A percentile compares a stretch with the other conserved stretches of the same genome.
phyloP scores from a whole-genome alignment of 2,329 filamentous ascomycete genomes.

The Colletotrichum musicola region DNA sequence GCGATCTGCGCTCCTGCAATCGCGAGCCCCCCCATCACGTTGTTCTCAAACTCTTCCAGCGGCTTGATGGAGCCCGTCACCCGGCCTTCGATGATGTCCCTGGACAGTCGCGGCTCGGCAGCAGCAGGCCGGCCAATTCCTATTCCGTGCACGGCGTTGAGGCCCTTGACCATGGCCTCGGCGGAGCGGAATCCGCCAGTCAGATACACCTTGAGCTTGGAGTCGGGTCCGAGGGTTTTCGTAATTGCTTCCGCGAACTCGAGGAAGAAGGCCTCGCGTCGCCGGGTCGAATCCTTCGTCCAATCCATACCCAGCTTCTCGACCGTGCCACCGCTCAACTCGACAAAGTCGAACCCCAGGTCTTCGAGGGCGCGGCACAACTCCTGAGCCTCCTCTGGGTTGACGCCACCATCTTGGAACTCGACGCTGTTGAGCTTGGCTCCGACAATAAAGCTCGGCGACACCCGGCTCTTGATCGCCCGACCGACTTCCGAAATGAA shows the following conservation, averaged over 20 bases:
- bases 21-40: slow-evolving; percentile 11
- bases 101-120: slow-evolving; percentile 43
- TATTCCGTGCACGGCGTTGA: slow-evolving; percentile 70
- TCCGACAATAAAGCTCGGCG: slow-evolving; percentile 55
- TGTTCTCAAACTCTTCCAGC: slow-evolving; percentile 14
- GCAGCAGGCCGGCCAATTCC: slow-evolving; percentile 61
- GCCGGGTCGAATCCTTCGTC: slow-evolving; percentile 65
- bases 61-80: slow-evolving; percentile 23
- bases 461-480: slow-evolving; percentile 48
- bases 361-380: slow-evolving; percentile 61
- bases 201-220: slow-evolving; percentile 65
- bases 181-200: slow-evolving; percentile 70
- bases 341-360: slow-evolving; percentile 67
- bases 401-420: slow-evolving; percentile 66
- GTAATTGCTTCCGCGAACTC: slow-evolving; percentile 69
- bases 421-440: slow-evolving; percentile 71
- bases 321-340: slow-evolving; percentile 72
- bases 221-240: slow-evolving; percentile 44
- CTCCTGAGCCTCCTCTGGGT: slow-evolving; percentile 62
- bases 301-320: slow-evolving; percentile 64
- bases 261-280: slow-evolving; percentile 71
- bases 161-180: slow-evolving; percentile 67
- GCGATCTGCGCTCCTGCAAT: slow-evolving; percentile 7
- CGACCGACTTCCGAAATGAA: slow-evolving; percentile 59
- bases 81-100: slow-evolving; percentile 22